Base-by-base conservation (phyloP, 176 grass and related monocot species). In the Pontederia paniculata region DNA sequence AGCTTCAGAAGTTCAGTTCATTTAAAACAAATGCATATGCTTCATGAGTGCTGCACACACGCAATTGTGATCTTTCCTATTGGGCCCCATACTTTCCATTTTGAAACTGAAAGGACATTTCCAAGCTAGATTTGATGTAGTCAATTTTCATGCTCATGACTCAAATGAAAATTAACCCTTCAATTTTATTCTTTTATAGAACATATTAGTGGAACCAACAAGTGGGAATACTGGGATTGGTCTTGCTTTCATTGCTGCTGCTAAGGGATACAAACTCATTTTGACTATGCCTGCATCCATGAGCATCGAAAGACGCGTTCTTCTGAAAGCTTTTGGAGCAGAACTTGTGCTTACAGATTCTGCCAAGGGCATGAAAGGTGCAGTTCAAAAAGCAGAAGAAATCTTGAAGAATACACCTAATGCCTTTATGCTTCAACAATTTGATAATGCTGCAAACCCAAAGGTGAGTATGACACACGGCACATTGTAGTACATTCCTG, bases 181-280 rank as follows among this genome's bases (percentile, higher is more conserved):
- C 28, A 37, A 13, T 11, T 16, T 47, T 45, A 5, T 48, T 12
- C 44, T 63, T 63, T 44, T 44, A 15, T 51, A 88, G 80, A 88
- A 80, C 78, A 82, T 83, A 51, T 65, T 90, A 71, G 86, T 97
- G 71, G 91, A 97, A 76, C 64, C 91, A 25, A 97, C 91, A 31
- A 97, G 91, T 74, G 91, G 91, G 41, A 90, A 97, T 46, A 97
- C 91, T 47, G 86, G 91, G 46, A 97, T 97, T 48, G 91, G 86
- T 50, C 91, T 97, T 76, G 86, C 91, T 31, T 97, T 97, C 58
- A 90, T 97, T 78, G 86, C 91, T 54, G 91, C 91, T 62, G 81
- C 86, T 20, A 88, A 78, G 76, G 91, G 83, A 60, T 90, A 97
- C 55, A 90, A 90, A 74, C 61, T 97, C 65, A 88, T 97, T 55